phyloP scores from a whole-genome alignment of 768 basidiomycete species.

The Suillus fuscotomentosus region DNA sequence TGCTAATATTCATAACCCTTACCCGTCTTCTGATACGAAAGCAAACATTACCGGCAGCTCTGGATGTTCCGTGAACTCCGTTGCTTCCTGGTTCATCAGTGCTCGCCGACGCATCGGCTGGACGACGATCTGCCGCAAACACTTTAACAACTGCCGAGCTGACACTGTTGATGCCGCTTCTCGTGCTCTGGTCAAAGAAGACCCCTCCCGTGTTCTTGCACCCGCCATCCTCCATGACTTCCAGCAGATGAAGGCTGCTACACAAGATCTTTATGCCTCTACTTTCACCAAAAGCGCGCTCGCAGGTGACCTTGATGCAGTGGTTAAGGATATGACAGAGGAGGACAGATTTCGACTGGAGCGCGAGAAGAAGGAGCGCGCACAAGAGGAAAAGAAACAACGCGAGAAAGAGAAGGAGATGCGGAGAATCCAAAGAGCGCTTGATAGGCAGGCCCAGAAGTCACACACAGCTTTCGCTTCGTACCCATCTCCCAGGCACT shows the following conservation, averaged over 20 bases:
- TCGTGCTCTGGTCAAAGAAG: slow-evolving; percentile 21
- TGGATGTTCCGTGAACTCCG: slow-evolving; percentile 21
- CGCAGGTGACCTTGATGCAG: slow-evolving; percentile 25
- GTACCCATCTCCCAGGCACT: slow-evolving; percentile 19
- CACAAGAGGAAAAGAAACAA: neutral
- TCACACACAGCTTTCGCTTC: neutral
- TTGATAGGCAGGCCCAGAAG: slow-evolving; percentile 1
- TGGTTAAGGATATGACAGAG: slow-evolving; percentile 29
- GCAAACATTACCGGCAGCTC: slow-evolving; percentile 25
- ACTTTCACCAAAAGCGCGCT: slow-evolving; percentile 27
- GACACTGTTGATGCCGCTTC: slow-evolving; percentile 28
- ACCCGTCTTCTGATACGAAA: slow-evolving; percentile 38
- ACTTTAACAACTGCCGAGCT: slow-evolving; percentile 21
- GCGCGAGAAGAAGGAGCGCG: slow-evolving; percentile 15
- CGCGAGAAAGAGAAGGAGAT: slow-evolving; percentile 9
- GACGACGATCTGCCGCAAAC: slow-evolving; percentile 38
- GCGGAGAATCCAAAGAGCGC: slow-evolving; percentile 1
- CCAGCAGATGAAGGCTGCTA: slow-evolving; percentile 23
- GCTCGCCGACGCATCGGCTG: slow-evolving; percentile 53
- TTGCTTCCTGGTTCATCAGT: slow-evolving; percentile 50
- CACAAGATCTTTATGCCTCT: slow-evolving; percentile 29
- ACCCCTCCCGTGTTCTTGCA: slow-evolving; percentile 9
- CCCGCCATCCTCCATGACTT: slow-evolving; percentile 23
- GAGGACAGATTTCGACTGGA: neutral
- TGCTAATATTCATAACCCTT: slow-evolving; percentile 49